A percentile compares a stretch with the other conserved stretches of the same genome.
Evolutionary conservation across 441 rosid genomes (phyloP).

Genomic region (Daphne laureola): DNA sequence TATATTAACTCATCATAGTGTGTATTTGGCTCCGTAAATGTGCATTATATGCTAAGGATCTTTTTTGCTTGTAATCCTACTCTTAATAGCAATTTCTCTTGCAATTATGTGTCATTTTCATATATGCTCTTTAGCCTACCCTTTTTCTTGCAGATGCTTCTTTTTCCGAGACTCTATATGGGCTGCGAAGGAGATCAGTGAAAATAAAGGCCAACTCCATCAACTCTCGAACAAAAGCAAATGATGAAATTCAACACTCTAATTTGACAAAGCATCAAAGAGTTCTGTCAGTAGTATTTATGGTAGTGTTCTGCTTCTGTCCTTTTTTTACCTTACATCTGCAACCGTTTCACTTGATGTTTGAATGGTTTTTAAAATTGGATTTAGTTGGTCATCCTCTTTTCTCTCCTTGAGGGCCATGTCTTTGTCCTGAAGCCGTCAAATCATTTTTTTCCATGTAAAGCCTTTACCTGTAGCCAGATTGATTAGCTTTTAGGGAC

Average conservation of each 20-base stretch:
- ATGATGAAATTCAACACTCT: conserved; percentile 53
- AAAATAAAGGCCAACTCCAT: conserved; percentile 47
- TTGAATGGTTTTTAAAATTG: too few relatives aligned
- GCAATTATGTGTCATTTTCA: conserved; percentile 1
- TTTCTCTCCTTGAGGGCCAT: not conserved
- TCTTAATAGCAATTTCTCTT: conserved; percentile 2
- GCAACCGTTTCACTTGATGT: too few relatives aligned
- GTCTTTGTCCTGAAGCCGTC: not conserved
- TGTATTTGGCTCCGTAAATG: not conserved
- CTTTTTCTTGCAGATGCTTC: conserved; percentile 70
- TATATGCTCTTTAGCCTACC: conserved; percentile 8
- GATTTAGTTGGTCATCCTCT: not conserved
- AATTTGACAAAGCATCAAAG: conserved; percentile 77
- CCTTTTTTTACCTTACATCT: not conserved
- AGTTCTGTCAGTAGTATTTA: conserved; percentile 77
- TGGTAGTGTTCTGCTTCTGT: conserved; percentile 44
- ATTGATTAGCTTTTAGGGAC: too few relatives aligned
- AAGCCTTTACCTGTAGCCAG: too few relatives aligned
- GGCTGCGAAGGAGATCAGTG: conserved; percentile 83
- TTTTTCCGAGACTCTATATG: conserved; percentile 90
- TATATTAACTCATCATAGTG: not conserved
- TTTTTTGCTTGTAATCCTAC: not conserved
- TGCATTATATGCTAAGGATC: not conserved
- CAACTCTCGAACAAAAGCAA: conserved; percentile 27
- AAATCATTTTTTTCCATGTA: too few relatives aligned